phyloP scores from a whole-genome alignment of 2,329 filamentous ascomycete species.

The Claviceps paspali region DNA sequence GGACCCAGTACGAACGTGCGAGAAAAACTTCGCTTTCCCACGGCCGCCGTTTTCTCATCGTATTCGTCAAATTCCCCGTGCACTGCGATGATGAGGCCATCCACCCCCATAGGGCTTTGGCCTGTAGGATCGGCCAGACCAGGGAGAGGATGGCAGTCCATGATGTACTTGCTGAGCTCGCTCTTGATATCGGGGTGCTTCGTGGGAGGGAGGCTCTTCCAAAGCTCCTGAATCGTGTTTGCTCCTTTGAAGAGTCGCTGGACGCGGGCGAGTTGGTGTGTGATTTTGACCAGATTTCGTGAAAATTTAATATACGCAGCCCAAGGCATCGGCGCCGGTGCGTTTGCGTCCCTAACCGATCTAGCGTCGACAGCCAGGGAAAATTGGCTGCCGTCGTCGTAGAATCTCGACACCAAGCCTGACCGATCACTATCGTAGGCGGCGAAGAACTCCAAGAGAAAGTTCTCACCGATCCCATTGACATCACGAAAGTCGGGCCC shows the following conservation, averaged over 20 bases:
- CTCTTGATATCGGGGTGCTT: constrained; percentile 56
- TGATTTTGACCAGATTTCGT: constrained; percentile 61
- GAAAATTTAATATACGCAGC: constrained; percentile 61
- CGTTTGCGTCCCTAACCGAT: constrained; percentile 32
- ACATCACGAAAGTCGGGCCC: constrained; percentile 61
- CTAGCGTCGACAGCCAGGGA: constrained; percentile 57
- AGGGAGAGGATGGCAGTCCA: constrained; percentile 65
- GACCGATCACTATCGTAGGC: constrained; percentile 59
- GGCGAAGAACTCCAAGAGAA: constrained; percentile 58
- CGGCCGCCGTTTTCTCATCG: constrained; percentile 37
- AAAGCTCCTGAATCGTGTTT: constrained; percentile 49
- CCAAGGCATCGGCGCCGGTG: constrained; percentile 43
- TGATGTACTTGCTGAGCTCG: constrained; percentile 58
- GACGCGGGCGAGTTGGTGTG: constrained; percentile 40
- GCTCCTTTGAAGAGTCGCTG: constrained; percentile 51
- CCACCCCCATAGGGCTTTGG: constrained; percentile 49
- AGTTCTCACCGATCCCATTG: constrained; percentile 57
- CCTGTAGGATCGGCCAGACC: constrained; percentile 56
- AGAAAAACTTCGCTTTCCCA: constrained; percentile 62
- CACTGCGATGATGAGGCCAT: constrained; percentile 63
- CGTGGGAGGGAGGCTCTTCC: constrained; percentile 56
- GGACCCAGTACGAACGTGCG: constrained; percentile 68
- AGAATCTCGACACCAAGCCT: constrained; percentile 48
- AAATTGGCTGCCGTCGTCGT: constrained; percentile 62
- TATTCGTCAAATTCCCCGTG: constrained; percentile 75